Conservation (phyloP, 352 stramenopile genomes). For the Globisporangium mamillatum region DNA sequence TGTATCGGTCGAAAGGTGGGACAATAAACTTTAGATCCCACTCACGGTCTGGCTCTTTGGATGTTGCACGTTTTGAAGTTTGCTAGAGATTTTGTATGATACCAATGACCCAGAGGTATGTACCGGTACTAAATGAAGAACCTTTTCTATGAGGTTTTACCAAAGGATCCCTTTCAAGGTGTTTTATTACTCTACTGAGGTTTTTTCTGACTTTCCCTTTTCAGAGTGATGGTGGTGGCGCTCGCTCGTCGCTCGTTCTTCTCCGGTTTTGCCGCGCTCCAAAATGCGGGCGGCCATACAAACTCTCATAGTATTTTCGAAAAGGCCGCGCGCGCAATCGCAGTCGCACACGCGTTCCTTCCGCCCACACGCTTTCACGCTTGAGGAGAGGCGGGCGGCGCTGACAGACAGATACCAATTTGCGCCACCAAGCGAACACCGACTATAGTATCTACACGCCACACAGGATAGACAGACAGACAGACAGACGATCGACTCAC, state of each 20-base stretch:
- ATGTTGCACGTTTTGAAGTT: neutral
- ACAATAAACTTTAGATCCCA: neutral
- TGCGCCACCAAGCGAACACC: neutral
- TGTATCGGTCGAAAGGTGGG: neutral
- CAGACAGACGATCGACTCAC: neutral
- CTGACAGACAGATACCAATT: slow-evolving; percentile 4
- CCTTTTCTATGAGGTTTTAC: neutral
- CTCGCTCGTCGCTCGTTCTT: neutral
- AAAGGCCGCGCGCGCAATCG: slow-evolving; percentile 5
- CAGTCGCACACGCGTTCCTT: slow-evolving; percentile 12
- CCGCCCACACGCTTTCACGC: neutral
- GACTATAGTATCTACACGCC: neutral
- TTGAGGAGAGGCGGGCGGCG: neutral
- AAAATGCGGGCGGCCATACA: slow-evolving; percentile 5
- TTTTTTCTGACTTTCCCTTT: slow-evolving; percentile 10
- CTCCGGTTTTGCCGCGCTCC: neutral
- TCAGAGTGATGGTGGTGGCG: slow-evolving; percentile 6
- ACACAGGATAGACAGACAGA: neutral
- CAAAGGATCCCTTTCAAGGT: neutral
- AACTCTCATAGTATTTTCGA: slow-evolving; percentile 10
- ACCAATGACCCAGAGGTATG: neutral
- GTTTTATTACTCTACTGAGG: neutral
- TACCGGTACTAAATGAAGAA: neutral
- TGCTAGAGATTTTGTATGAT: neutral
- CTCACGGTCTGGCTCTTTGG: neutral